phyloP scores from a whole-genome alignment of 2,329 filamentous ascomycete genomes.

The Knoxdaviesia capensis region DNA sequence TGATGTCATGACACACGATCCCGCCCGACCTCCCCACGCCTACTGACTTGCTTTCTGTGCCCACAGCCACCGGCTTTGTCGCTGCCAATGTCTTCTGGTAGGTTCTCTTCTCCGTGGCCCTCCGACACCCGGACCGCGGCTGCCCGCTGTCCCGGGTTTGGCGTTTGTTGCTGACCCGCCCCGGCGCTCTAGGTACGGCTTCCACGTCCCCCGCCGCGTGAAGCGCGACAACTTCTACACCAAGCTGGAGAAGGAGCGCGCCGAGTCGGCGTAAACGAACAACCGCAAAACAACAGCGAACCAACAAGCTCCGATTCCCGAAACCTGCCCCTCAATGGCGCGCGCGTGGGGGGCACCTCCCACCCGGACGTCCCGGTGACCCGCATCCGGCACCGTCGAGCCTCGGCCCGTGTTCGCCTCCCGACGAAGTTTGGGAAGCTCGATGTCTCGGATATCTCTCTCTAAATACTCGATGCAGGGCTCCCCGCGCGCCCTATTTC shows the following conservation, averaged over 20 bases:
- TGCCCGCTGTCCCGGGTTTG: neutral
- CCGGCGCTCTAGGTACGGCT: constrained; percentile 31
- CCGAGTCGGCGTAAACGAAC: constrained; percentile 10
- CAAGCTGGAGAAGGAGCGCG: constrained; percentile 36
- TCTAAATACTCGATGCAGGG: too few species aligned
- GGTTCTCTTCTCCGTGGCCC: constrained; percentile 7
- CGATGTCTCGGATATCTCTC: too few species aligned
- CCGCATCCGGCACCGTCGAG: too few species aligned
- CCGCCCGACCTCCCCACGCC: constrained; percentile 1
- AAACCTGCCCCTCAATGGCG: too few species aligned
- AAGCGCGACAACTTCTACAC: constrained; percentile 37
- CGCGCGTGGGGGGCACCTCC: too few species aligned
- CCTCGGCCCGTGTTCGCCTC: too few species aligned
- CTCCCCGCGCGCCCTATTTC: too few species aligned
- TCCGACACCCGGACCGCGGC: neutral
- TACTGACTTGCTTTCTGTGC: constrained; percentile 13
- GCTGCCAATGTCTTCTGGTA: constrained; percentile 40
- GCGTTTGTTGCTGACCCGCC: neutral
- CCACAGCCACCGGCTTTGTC: constrained; percentile 28
- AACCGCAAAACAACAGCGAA: neutral
- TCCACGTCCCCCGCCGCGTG: constrained; percentile 37
- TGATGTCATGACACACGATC: neutral
- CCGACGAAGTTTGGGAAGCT: too few species aligned
- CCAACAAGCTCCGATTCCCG: too few species aligned
- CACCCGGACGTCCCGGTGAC: too few species aligned